A percentile compares a stretch with the other conserved stretches of the same genome.
These are phyloP conservation scores for Saturnispora hagleri DNA, from an alignment of 805 yeast genomes.

Conservation along the genomic window DNA sequence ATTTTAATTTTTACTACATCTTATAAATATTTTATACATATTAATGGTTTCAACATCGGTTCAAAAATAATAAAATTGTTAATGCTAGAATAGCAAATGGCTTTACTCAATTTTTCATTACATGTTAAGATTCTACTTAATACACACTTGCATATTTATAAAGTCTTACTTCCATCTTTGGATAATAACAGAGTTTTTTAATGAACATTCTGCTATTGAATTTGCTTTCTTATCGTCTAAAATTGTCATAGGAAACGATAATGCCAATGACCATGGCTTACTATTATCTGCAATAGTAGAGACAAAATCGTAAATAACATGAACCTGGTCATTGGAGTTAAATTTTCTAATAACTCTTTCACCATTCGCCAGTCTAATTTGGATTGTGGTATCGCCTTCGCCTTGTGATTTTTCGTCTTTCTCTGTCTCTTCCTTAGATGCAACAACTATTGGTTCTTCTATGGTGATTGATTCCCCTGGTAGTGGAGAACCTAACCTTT, in stretches of 20 bases:
- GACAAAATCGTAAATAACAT: slow-evolving; percentile 61
- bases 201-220: slow-evolving; percentile 65
- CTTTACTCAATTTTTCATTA: neutral
- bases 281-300: slow-evolving; percentile 34
- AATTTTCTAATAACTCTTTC: slow-evolving; percentile 57
- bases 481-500: slow-evolving; percentile 81
- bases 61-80: slow-evolving; percentile 5
- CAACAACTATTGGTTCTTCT: slow-evolving; percentile 11
- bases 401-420: slow-evolving; percentile 12
- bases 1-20: slow-evolving; percentile 10
- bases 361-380: slow-evolving; percentile 79
- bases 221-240: slow-evolving; percentile 48
- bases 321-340: slow-evolving; percentile 54
- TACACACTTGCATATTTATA: neutral
- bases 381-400: slow-evolving; percentile 59
- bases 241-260: slow-evolving; percentile 74
- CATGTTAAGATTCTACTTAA: neutral
- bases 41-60: slow-evolving; percentile 42
- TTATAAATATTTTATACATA: slow-evolving; percentile 14
- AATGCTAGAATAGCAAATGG: neutral
- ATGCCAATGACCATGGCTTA: slow-evolving; percentile 57
- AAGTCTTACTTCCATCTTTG: slow-evolving; percentile 59
- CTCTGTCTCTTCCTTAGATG: slow-evolving; percentile 15
- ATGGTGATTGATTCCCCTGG: slow-evolving; percentile 48
- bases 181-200: slow-evolving; percentile 77